Evolutionary conservation across 495 filamentous ascomycete genomes (phyloP).

Genomic region (Darksidea phi): DNA sequence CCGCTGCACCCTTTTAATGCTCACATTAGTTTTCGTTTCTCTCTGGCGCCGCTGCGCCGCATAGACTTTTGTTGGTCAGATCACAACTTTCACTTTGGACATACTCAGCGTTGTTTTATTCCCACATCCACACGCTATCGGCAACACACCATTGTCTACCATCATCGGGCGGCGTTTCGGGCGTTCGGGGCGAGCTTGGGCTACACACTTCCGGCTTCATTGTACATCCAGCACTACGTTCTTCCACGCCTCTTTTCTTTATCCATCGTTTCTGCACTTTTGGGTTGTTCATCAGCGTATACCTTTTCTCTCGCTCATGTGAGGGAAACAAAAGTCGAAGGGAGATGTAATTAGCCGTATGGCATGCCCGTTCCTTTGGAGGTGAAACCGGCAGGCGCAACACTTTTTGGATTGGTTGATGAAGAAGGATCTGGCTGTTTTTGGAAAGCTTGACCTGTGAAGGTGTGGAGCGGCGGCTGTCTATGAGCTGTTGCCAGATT

Average conservation of each 20-base stretch:
- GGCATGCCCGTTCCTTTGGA: neutral
- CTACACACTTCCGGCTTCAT: neutral
- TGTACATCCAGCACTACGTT: neutral
- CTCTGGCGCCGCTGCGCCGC: conserved; percentile 1
- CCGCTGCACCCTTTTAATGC: conserved; percentile 23
- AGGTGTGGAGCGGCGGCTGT: too few species aligned
- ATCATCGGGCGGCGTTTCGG: conserved; percentile 31
- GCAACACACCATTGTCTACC: conserved; percentile 9
- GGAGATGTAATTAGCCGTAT: conserved; percentile 19
- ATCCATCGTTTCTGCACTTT: neutral
- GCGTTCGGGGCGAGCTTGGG: neutral
- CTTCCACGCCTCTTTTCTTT: conserved; percentile 1
- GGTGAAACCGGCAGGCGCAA: neutral
- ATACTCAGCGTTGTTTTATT: conserved; percentile 24
- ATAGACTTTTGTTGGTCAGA: conserved; percentile 9
- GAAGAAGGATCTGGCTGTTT: too few species aligned
- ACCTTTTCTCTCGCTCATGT: conserved; percentile 1
- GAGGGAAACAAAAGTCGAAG: conserved; percentile 1
- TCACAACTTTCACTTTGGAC: conserved; percentile 10
- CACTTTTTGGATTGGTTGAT: too few species aligned
- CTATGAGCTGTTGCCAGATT: too few species aligned
- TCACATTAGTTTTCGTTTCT: conserved; percentile 3
- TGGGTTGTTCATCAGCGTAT: conserved; percentile 5
- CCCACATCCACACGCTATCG: conserved; percentile 3
- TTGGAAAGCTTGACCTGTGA: too few species aligned